These are phyloP conservation scores for Naegleria fowleri DNA, from an alignment of 208 protist genomes.

Conservation along the genomic window DNA sequence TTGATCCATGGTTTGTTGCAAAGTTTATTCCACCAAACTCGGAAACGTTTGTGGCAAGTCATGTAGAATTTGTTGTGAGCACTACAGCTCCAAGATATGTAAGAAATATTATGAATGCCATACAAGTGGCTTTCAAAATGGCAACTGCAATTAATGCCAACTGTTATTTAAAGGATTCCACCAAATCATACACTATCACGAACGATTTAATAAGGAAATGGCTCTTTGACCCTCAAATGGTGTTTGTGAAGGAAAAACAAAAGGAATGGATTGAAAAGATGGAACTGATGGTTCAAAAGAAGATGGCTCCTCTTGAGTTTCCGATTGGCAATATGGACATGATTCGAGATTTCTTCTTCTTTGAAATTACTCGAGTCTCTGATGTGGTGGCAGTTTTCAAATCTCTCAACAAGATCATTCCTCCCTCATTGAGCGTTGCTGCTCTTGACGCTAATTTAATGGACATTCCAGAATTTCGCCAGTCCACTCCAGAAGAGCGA, in stretches of 20 bases:
- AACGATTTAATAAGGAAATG: neutral
- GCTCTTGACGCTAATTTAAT: neutral
- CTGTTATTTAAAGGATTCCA: neutral
- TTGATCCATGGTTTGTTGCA: neutral
- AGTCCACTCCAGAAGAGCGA: neutral
- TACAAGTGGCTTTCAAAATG: neutral
- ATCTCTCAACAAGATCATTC: neutral
- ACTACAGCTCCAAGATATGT: neutral
- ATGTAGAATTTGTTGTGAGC: neutral
- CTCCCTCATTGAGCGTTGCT: neutral
- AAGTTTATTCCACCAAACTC: neutral
- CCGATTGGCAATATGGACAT: neutral
- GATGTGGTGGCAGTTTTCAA: neutral
- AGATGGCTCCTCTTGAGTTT: neutral
- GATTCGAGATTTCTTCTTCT: neutral
- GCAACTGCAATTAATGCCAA: neutral
- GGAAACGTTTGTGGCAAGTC: neutral
- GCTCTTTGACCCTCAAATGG: neutral
- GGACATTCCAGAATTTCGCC: neutral
- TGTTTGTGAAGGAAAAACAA: neutral
- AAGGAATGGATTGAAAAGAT: neutral
- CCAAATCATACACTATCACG: neutral
- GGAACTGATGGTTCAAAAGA: neutral
- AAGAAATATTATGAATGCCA: neutral
- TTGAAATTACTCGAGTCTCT: neutral